phyloP scores from a whole-genome alignment of 805 yeast species.

The Myxozyma melibiosi region DNA sequence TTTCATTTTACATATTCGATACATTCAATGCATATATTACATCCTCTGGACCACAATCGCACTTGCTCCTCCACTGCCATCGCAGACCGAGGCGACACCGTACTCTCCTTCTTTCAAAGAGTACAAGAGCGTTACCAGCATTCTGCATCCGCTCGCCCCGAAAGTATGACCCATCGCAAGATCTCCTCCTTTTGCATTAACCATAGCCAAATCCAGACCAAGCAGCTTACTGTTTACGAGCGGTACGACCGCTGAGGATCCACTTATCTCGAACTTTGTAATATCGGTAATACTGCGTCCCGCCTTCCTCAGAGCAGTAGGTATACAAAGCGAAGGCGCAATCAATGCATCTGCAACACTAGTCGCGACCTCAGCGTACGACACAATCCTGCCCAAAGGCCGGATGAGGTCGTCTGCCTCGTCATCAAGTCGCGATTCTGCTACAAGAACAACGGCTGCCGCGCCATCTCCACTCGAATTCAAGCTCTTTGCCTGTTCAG shows the following conservation, averaged over 20 bases:
- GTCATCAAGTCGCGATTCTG: conserved; percentile 76
- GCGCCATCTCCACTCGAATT: conserved; percentile 95
- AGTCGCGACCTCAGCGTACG: conserved; percentile 97
- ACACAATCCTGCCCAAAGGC: conserved; percentile 71
- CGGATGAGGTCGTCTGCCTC: conserved; percentile 64
- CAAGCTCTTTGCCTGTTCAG: conserved; percentile 95
- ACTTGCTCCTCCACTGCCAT: conserved; percentile 98
- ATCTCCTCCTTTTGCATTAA: conserved; percentile 93
- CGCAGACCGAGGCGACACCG: conserved; percentile 94
- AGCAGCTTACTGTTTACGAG: conserved; percentile 75
- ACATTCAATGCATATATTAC: conserved; percentile 2
- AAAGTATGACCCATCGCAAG: conserved; percentile 94
- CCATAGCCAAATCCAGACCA: conserved; percentile 64
- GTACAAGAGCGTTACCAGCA: conserved; percentile 58
- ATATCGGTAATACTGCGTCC: conserved; percentile 62
- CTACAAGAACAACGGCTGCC: conserved; percentile 84
- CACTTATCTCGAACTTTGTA: conserved; percentile 88
- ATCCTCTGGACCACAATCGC: conserved; percentile 57
- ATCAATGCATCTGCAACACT: conserved; percentile 90
- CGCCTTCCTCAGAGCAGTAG: conserved; percentile 87
- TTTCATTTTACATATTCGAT: neutral
- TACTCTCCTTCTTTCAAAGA: conserved; percentile 66
- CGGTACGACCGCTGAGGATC: conserved; percentile 96
- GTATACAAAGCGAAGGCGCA: conserved; percentile 91
- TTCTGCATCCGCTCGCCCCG: conserved; percentile 95